Evolutionary conservation across 2,329 filamentous ascomycete species (phyloP).

Genomic region (Helotiales sp.): DNA sequence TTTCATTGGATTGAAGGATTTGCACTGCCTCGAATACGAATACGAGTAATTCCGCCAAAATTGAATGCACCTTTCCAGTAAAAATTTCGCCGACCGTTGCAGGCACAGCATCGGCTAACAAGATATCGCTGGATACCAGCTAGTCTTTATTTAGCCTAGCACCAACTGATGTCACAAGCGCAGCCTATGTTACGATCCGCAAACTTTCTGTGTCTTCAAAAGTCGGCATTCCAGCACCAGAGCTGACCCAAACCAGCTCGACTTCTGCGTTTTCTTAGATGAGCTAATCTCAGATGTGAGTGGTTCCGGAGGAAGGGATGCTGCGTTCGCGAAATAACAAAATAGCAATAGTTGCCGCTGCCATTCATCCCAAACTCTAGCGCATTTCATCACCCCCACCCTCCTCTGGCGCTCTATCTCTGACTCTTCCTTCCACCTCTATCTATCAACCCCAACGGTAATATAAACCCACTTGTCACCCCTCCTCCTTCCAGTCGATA

Average conservation of each 20-base stretch:
- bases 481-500: conserved; percentile 23
- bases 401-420: conserved; percentile 2
- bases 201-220: conserved; percentile 12
- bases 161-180: conserved; percentile 9
- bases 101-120: neutral
- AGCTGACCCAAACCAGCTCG: conserved; percentile 11
- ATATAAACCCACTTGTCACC: conserved; percentile 22
- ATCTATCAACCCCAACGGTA: conserved; percentile 14
- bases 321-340: conserved; percentile 14
- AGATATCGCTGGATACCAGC: neutral
- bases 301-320: conserved; percentile 15
- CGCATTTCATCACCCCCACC: conserved; percentile 18
- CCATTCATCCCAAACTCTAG: conserved; percentile 16
- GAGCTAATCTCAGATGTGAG: conserved; percentile 20
- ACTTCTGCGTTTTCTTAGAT: conserved; percentile 15
- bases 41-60: too few species aligned
- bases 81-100: too few species aligned
- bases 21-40: too few species aligned
- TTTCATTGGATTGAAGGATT: too few species aligned
- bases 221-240: conserved; percentile 2
- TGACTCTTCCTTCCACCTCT: conserved; percentile 6
- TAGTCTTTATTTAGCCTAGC: conserved; percentile 10
- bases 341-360: conserved; percentile 12
- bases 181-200: conserved; percentile 6
- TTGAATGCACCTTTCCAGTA: too few species aligned